phyloP scores from a whole-genome alignment of 2,329 filamentous ascomycete genomes.

The Penicillium sp. region DNA sequence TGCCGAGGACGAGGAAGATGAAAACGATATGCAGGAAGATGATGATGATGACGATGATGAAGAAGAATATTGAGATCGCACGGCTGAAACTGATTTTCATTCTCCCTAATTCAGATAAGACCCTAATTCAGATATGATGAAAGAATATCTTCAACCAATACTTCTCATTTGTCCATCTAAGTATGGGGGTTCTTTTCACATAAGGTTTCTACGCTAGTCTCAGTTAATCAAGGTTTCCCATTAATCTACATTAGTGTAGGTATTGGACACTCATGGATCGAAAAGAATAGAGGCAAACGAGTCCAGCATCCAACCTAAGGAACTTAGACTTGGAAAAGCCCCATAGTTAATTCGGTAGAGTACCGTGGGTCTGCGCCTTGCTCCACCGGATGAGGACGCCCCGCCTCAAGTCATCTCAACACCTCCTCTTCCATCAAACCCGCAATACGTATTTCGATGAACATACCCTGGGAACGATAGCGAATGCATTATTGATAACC shows the following conservation, averaged over 20 bases:
- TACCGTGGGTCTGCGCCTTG: background rate
- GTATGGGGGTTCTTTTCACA: too few species aligned
- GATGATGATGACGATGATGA: background rate
- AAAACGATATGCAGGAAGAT: background rate
- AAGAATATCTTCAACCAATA: too few species aligned
- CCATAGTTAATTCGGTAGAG: too few species aligned
- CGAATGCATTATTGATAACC: background rate
- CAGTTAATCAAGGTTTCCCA: too few species aligned
- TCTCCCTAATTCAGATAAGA: background rate
- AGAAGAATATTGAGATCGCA: background rate
- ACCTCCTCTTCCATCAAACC: background rate
- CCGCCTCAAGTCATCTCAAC: background rate
- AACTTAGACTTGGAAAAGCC: too few species aligned
- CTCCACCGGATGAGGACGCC: background rate
- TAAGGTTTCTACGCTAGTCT: too few species aligned
- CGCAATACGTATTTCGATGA: background rate
- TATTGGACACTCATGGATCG: too few species aligned
- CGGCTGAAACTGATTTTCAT: background rate
- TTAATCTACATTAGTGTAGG: too few species aligned
- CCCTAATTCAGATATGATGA: too few species aligned
- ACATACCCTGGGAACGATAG: background rate
- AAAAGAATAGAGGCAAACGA: too few species aligned
- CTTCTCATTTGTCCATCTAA: too few species aligned
- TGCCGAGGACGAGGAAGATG: conserved; percentile 21
- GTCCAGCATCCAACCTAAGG: too few species aligned